Evolutionary conservation across 2,329 filamentous ascomycete species (phyloP).

Genomic region (Xylariales sp.): DNA sequence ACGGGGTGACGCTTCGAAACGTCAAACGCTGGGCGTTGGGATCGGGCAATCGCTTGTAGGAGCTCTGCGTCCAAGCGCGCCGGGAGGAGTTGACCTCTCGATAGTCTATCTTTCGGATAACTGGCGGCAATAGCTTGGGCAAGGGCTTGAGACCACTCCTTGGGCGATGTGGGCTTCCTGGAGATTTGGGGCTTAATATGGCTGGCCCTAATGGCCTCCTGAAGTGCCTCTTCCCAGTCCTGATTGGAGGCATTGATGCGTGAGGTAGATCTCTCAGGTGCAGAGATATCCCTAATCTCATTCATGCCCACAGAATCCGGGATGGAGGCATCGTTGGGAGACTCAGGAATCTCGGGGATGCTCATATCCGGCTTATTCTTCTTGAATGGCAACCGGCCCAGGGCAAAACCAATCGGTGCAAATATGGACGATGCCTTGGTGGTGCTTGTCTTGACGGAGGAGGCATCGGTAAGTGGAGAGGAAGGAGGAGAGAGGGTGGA

Average conservation of each 20-base stretch:
- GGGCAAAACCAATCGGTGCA: slow-evolving; percentile 13
- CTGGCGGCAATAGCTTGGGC: slow-evolving; percentile 28
- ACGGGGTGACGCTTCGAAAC: slow-evolving; percentile 27
- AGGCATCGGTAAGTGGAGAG: slow-evolving; percentile 14
- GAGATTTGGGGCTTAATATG: slow-evolving; percentile 11
- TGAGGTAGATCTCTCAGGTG: slow-evolving; percentile 13
- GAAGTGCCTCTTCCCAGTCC: slow-evolving; percentile 18
- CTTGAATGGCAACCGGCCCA: slow-evolving; percentile 18
- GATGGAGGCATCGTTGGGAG: slow-evolving; percentile 6
- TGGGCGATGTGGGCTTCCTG: slow-evolving; percentile 15
- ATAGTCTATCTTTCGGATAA: slow-evolving; percentile 17
- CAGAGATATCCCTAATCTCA: slow-evolving; percentile 25
- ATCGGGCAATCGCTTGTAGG: slow-evolving; percentile 16
- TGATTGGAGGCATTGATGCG: slow-evolving; percentile 12
- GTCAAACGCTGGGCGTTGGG: slow-evolving; percentile 16
- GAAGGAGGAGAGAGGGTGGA: slow-evolving; percentile 13
- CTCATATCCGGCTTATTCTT: slow-evolving; percentile 15
- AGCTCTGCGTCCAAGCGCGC: slow-evolving; percentile 17
- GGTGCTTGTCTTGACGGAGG: slow-evolving; percentile 14
- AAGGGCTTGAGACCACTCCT: slow-evolving; percentile 33
- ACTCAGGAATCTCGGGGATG: slow-evolving; percentile 14
- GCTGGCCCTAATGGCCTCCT: slow-evolving; percentile 16
- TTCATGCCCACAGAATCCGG: slow-evolving; percentile 22
- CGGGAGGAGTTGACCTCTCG: slow-evolving; percentile 14
- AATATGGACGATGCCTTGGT: slow-evolving; percentile 14